Evolutionary conservation across 257 asterid genomes (phyloP), one percentile per base, ranked within the genome.

Genomic region (Gentiana straminea): DNA sequence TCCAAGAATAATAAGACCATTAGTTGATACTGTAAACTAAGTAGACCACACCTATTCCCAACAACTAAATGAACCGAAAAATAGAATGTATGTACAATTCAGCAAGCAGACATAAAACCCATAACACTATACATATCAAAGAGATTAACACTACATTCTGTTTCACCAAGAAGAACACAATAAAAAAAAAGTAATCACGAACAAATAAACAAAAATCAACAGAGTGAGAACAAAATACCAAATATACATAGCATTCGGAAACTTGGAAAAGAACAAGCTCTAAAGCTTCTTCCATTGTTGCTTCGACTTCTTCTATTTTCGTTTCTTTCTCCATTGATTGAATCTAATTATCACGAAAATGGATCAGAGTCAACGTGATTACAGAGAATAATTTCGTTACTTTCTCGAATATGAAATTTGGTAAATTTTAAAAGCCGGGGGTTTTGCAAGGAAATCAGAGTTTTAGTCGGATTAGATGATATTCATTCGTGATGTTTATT

Each of bases 201-300:
- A 8, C 15, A 55, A 35, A 41, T 1, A 38, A 24, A 9, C 6
- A 4, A 10, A 4, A 34, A 64, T 41, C 46, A 41, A 41, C 46
- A 41, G 46, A 41, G 38, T 41, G 50, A 37, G 41, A n/a, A 39
- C 43, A n/a, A 51, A 58, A 38, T 81, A 88, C 97, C 90, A 88
- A 64, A 75, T 88, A 88, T 52, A 88, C 97, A 68, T 84, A 88
- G 75, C 94, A 84, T 74, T 84, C 97, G 51, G 95, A 55, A 48
- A 84, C 95, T 77, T 88, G 95, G 78, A 82, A 88, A 51, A 82
- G 80, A 67, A 80, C 69, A 49, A 84, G 70, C 76, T 88, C 94
- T 52, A 81, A 50, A 39, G 86, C 83, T 64, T 78, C 84, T 73
- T 79, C 87, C 37, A 57, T 44, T 38, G 69, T 56, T 48, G 63